These are phyloP conservation scores for Alternaria tenuissima DNA, from an alignment of 2,329 filamentous ascomycete species.

Conservation along the genomic window DNA sequence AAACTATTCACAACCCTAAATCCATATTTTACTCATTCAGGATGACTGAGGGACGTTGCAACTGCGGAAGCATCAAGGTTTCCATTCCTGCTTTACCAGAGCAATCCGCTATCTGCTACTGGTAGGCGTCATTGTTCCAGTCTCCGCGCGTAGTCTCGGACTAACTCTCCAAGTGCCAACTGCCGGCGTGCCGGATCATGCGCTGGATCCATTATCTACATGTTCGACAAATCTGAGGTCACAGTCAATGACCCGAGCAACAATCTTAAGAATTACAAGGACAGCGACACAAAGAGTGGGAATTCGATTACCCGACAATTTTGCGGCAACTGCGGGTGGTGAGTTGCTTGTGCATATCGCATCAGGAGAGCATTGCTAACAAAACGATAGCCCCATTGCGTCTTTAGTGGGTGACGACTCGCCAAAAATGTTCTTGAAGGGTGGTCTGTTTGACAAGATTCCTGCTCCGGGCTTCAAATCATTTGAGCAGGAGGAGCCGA, in stretches of 20 bases:
- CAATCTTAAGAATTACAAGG: constrained; percentile 36
- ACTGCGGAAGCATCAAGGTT: constrained; percentile 41
- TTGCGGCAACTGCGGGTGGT: constrained; percentile 44
- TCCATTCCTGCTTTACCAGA: constrained; percentile 31
- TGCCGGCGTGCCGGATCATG: constrained; percentile 39
- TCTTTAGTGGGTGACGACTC: constrained; percentile 24
- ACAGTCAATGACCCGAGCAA: constrained; percentile 31
- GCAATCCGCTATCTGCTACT: constrained; percentile 41
- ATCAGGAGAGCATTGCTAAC: constrained; percentile 2
- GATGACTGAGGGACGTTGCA: constrained; percentile 43
- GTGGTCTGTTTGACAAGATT: constrained; percentile 37
- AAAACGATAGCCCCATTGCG: constrained; percentile 28
- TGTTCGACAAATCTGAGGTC: constrained; percentile 28
- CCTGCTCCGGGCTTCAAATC: constrained; percentile 22
- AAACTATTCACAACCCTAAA: not conserved
- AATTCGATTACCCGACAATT: constrained; percentile 40
- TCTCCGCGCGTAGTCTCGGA: not conserved
- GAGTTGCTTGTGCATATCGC: not conserved
- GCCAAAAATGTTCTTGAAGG: constrained; percentile 35
- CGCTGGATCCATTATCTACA: constrained; percentile 34
- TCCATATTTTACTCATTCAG: not conserved
- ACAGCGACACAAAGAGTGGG: constrained; percentile 38
- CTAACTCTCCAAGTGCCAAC: constrained; percentile 31
- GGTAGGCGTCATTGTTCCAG: constrained; percentile 19
- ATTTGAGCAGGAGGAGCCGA: constrained; percentile 32